Percentiles rank a stretch among this genome's conserved stretches.
Conservation (phyloP, 1,284 basidiomycete genomes). For the Irpex sp. region DNA sequence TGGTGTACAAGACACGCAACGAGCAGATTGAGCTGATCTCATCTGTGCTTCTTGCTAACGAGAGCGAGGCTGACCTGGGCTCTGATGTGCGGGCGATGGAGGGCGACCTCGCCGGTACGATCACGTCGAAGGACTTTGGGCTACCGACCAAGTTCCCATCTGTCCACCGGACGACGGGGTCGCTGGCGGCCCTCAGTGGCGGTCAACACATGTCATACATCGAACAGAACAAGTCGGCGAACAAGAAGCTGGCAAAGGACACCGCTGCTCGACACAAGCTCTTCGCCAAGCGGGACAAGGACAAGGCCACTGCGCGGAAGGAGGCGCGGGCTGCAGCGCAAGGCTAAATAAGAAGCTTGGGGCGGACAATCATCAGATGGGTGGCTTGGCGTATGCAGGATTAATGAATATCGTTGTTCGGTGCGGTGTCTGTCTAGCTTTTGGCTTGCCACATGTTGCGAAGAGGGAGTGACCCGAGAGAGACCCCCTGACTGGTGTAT, state of each 20-base stretch:
- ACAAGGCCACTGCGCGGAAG: constrained; percentile 55
- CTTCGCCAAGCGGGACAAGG: constrained; percentile 79
- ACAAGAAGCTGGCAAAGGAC: constrained; percentile 78
- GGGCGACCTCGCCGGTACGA: constrained; percentile 77
- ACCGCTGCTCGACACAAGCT: constrained; percentile 68
- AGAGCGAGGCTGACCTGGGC: constrained; percentile 88
- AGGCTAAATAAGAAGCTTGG: background rate
- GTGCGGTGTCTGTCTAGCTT: background rate
- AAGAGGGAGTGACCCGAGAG: background rate
- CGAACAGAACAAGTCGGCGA: constrained; percentile 89
- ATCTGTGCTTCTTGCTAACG: constrained; percentile 88
- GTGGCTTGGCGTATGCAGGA: background rate
- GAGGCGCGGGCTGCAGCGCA: constrained; percentile 33
- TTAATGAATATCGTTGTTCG: background rate
- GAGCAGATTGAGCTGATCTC: constrained; percentile 96
- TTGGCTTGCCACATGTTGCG: background rate
- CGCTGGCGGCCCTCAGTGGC: constrained; percentile 81
- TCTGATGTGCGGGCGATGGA: constrained; percentile 75
- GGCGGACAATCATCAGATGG: background rate
- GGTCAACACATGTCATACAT: constrained; percentile 89
- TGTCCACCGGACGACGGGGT: constrained; percentile 83
- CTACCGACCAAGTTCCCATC: constrained; percentile 55
- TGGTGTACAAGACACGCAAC: constrained; percentile 89
- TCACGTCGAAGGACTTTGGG: constrained; percentile 75
- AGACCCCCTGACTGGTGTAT: background rate